phyloP scores from a whole-genome alignment of 495 filamentous ascomycete species.

The Neurospora sp. region DNA sequence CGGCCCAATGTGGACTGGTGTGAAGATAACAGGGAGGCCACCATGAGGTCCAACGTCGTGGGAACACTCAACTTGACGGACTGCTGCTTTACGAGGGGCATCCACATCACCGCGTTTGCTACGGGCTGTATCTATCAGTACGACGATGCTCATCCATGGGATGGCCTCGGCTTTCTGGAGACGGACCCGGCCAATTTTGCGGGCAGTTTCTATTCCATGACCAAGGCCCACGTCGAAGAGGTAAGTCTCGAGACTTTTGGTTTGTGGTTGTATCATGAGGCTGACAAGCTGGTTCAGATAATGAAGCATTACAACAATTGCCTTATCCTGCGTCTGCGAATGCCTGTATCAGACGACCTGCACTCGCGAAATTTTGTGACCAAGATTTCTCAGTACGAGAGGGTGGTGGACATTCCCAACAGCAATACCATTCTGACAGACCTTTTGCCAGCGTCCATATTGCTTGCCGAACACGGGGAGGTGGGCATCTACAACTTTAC shows the following conservation, averaged over 20 bases:
- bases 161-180: constrained; percentile 49
- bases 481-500: constrained; percentile 59
- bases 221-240: constrained; percentile 55
- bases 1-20: constrained; percentile 64
- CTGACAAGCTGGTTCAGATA: constrained; percentile 26
- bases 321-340: constrained; percentile 52
- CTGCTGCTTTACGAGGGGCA: constrained; percentile 42
- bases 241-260: constrained; percentile 21
- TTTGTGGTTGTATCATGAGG: not conserved
- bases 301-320: constrained; percentile 50
- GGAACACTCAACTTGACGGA: constrained; percentile 54
- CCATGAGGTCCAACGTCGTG: constrained; percentile 53
- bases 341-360: constrained; percentile 60
- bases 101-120: constrained; percentile 55
- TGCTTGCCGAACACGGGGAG: constrained; percentile 50
- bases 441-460: constrained; percentile 48
- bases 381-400: constrained; percentile 54
- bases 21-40: constrained; percentile 55
- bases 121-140: constrained; percentile 58
- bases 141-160: constrained; percentile 46
- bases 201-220: constrained; percentile 57
- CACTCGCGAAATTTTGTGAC: constrained; percentile 58
- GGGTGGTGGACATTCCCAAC: constrained; percentile 55
- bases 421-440: constrained; percentile 57
- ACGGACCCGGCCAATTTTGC: constrained; percentile 54